Conservation (phyloP, 345 rosid species). For the Fremontodendron californicum region DNA sequence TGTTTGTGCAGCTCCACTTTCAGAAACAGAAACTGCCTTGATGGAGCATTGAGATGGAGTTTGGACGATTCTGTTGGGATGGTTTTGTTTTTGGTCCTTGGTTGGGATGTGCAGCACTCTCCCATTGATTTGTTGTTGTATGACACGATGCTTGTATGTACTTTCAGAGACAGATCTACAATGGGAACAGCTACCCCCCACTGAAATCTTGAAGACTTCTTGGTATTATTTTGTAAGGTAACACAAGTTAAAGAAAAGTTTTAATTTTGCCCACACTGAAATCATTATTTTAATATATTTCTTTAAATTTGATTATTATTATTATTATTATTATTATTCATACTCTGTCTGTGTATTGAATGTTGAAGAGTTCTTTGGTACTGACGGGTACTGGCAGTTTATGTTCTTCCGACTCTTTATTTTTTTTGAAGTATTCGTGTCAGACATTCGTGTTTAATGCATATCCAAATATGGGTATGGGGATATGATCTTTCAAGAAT, state of each 20-base stretch:
- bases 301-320: not conserved
- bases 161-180: not conserved
- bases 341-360: not conserved
- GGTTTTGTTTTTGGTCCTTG: constrained; percentile 21
- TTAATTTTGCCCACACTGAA: not conserved
- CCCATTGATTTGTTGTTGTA: constrained; percentile 18
- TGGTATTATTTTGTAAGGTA: constrained; percentile 8
- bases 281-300: not conserved
- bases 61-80: constrained; percentile 11
- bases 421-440: too few relatives aligned
- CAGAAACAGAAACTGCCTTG: constrained; percentile 77
- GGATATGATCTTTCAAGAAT: too few relatives aligned
- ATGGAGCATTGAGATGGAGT: constrained; percentile 56
- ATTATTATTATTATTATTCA: not conserved
- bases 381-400: not conserved
- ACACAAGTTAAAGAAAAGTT: not conserved
- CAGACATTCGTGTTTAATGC: too few relatives aligned
- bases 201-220: not conserved
- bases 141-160: constrained; percentile 20
- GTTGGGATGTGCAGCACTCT: constrained; percentile 23
- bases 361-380: not conserved
- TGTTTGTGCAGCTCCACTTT: constrained; percentile 65
- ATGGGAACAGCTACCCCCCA: not conserved
- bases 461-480: too few relatives aligned
- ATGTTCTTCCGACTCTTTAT: too few relatives aligned